These are phyloP conservation scores for Ramaria rubella DNA, from an alignment of 768 basidiomycete genomes.

Conservation along the genomic window DNA sequence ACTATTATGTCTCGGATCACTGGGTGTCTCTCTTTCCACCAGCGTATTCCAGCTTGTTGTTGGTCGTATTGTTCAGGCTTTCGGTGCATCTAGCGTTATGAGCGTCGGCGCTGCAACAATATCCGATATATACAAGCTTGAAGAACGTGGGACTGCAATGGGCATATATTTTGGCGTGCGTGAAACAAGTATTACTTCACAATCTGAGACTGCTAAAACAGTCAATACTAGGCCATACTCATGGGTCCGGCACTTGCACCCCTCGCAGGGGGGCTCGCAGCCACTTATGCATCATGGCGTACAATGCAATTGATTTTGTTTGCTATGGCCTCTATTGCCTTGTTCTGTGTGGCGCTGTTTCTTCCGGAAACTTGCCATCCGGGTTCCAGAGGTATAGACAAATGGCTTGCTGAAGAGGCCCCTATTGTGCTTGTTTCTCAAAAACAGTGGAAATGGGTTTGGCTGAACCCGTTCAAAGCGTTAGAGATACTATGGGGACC, in stretches of 20 bases:
- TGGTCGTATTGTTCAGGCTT: conserved; percentile 59
- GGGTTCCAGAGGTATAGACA: conserved; percentile 48
- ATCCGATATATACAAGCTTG: conserved; percentile 23
- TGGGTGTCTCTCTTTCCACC: conserved; percentile 48
- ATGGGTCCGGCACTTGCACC: conserved; percentile 29
- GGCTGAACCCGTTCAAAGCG: conserved; percentile 54
- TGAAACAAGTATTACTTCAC: background rate
- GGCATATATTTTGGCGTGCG: conserved; percentile 42
- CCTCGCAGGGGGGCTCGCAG: background rate
- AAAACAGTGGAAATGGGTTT: conserved; percentile 22
- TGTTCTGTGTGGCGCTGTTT: conserved; percentile 35
- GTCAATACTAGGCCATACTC: background rate
- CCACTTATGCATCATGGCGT: conserved; percentile 46
- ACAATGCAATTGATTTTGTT: conserved; percentile 46
- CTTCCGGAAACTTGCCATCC: conserved; percentile 71
- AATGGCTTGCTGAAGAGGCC: conserved; percentile 16
- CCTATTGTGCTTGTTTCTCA: conserved; percentile 4
- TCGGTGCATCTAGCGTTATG: conserved; percentile 47
- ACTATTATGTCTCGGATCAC: conserved; percentile 48
- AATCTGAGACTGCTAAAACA: background rate
- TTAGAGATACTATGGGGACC: conserved; percentile 21
- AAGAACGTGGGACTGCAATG: conserved; percentile 33
- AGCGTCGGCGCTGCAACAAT: conserved; percentile 47
- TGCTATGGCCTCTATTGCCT: conserved; percentile 32
- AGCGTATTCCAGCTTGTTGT: conserved; percentile 44